phyloP scores from a whole-genome alignment of 495 filamentous ascomycete genomes.

The Hamigera avellanea region DNA sequence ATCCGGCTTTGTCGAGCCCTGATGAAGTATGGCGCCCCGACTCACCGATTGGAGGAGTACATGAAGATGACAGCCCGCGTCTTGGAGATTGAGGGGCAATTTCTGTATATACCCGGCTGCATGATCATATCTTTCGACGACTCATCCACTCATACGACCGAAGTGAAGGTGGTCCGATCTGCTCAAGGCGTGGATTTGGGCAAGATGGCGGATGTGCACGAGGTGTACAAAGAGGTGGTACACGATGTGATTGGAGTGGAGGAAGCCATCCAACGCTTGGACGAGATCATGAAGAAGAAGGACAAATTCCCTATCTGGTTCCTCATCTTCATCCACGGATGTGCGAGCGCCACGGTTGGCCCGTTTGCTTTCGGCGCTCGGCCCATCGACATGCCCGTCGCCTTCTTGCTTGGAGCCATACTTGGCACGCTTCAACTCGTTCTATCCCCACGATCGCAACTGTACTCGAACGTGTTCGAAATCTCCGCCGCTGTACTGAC shows the following conservation, averaged over 20 bases:
- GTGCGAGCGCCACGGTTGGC: constrained; percentile 67
- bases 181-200: constrained; percentile 74
- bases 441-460: constrained; percentile 64
- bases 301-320: constrained; percentile 58
- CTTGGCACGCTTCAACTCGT: constrained; percentile 75
- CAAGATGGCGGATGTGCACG: constrained; percentile 71
- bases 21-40: constrained; percentile 76
- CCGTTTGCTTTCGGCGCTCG: constrained; percentile 87
- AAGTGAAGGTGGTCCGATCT: constrained; percentile 76
- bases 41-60: constrained; percentile 71
- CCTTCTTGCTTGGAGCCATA: constrained; percentile 74
- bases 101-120: constrained; percentile 83
- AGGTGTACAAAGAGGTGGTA: constrained; percentile 87
- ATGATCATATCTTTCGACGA: constrained; percentile 98
- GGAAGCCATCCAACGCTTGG: constrained; percentile 61
- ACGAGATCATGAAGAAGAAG: constrained; percentile 50
- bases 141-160: constrained; percentile 76
- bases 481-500: constrained; percentile 78
- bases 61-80: constrained; percentile 85
- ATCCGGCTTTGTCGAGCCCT: constrained; percentile 74
- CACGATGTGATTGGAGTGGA: constrained; percentile 80
- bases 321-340: constrained; percentile 71
- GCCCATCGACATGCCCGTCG: constrained; percentile 77
- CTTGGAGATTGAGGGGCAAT: constrained; percentile 82
- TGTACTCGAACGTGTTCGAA: constrained; percentile 81